Evolutionary conservation across 108 stramenopile species (phyloP).

Genomic region (Discostella stelligeroides): DNA sequence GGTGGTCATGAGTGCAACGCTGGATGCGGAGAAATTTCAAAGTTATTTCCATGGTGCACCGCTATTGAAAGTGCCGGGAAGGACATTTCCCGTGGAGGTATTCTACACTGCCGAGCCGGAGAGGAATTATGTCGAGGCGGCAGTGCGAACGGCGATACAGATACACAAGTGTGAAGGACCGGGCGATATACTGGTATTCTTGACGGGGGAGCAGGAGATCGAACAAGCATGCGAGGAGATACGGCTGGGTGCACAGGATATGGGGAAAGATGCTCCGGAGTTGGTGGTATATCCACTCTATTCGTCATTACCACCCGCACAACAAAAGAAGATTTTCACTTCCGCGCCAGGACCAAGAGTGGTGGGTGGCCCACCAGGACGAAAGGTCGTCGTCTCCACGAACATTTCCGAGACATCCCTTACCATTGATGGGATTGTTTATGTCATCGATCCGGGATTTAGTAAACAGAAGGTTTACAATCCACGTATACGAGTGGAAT

Average conservation of each 20-base stretch:
- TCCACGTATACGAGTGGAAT: constrained; percentile 86
- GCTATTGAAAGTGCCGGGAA: constrained; percentile 27
- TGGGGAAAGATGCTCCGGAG: constrained; percentile 74
- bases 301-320: constrained; percentile 93
- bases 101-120: constrained; percentile 80
- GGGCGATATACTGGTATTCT: constrained; percentile 97
- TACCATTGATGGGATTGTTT: constrained; percentile 96
- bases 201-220: constrained; percentile 99
- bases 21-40: constrained; percentile 92
- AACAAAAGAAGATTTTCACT: constrained; percentile 94
- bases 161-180: constrained; percentile 63
- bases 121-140: constrained; percentile 71
- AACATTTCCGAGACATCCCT: constrained; percentile 99
- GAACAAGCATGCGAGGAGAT: constrained; percentile 97
- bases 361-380: constrained; percentile 93
- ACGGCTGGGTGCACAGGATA: constrained; percentile 66
- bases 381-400: constrained; percentile 98
- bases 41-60: constrained; percentile 30
- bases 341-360: constrained; percentile 91
- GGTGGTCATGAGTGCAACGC: constrained; percentile 96
- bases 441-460: constrained; percentile 94
- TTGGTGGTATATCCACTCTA: constrained; percentile 96
- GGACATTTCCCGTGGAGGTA: constrained; percentile 88
- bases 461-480: constrained; percentile 76
- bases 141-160: constrained; percentile 82